Evolutionary conservation across 768 basidiomycete genomes (phyloP), one percentile per base, ranked within the genome.

Genomic region (Calocybe indica): DNA sequence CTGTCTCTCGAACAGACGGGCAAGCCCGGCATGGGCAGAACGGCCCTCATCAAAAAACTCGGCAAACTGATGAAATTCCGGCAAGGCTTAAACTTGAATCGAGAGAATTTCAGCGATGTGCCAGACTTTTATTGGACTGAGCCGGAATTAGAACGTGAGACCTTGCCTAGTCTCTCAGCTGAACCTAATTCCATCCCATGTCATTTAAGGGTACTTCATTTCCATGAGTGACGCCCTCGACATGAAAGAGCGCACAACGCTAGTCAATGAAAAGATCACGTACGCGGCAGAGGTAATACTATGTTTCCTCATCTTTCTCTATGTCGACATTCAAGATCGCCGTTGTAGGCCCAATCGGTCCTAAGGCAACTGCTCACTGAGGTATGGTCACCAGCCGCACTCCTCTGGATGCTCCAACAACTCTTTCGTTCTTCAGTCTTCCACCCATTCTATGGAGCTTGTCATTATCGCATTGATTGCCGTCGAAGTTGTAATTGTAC

Each of bases 91-190:
- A 97, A 96, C 57, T 78, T 97, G 45, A 92, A 88, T 57, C 73
- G 86, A 39, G 87, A 92, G 60, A 94, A 92, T 57, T 90, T 92
- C 58, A 82, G 83, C 40, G 92, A 94, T 58, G 82, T 84, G 1
- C 91, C 89, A 0, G 88, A 96, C 64, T 85, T 97, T 55, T 93
- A 96, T 62, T 98, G 95, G 94, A 76, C 86, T 12, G 91, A 96
- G 60, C 91, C 93, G 0, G 88, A 85, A 52, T 74, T 97, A 5
- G 94, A 97, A 70, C 74, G 89, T 83, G 51, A 32, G 79, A 50
- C 5, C 12, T 38, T 13, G 15, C 10, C 34, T 39, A 4, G 6
- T 8, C 33, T 36, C n/a, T 22, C 15, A 37, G 14, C 14, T 8
- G 33, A 32, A 35, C 43, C 41, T 52, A 14, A 43, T 29, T 14